Percentiles rank a stretch among this genome's conserved stretches.
These are phyloP conservation scores for Hypoxylon sp. DNA, from an alignment of 2,329 filamentous ascomycete genomes.

Conservation along the genomic window DNA sequence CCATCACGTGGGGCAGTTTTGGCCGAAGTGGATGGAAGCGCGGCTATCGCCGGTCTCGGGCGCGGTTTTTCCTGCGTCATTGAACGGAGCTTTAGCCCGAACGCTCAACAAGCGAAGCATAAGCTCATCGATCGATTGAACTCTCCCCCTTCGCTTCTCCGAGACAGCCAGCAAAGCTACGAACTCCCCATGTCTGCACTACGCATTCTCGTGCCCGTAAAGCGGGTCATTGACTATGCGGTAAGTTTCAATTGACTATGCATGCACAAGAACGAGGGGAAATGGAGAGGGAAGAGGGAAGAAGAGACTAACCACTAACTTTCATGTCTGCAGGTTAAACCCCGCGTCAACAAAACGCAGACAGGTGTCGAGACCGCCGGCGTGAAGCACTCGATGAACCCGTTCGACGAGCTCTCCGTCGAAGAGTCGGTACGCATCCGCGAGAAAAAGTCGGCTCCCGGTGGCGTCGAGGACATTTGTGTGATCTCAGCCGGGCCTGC, in stretches of 20 bases:
- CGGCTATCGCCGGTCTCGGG: slow-evolving; percentile 54
- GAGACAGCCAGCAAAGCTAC: slow-evolving; percentile 25
- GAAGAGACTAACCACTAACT: slow-evolving; percentile 10
- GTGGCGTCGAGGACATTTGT: slow-evolving; percentile 90
- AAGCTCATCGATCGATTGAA: slow-evolving; percentile 16
- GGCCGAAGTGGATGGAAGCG: slow-evolving; percentile 40
- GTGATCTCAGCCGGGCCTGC: slow-evolving; percentile 89
- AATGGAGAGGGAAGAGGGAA: not conserved
- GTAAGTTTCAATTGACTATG: slow-evolving; percentile 63
- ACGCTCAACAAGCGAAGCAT: slow-evolving; percentile 18
- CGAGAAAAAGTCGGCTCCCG: slow-evolving; percentile 81
- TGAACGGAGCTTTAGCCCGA: slow-evolving; percentile 33
- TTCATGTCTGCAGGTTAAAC: slow-evolving; percentile 69
- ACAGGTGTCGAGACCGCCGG: slow-evolving; percentile 92
- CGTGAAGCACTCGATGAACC: slow-evolving; percentile 99
- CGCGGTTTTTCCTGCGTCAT: slow-evolving; percentile 53
- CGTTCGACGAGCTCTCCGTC: slow-evolving; percentile 97
- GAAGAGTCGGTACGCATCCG: slow-evolving; percentile 96
- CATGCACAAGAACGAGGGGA: too few relatives aligned
- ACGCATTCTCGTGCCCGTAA: slow-evolving; percentile 84
- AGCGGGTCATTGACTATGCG: slow-evolving; percentile 90
- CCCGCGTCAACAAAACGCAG: slow-evolving; percentile 77
- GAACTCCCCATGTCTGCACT: slow-evolving; percentile 69
- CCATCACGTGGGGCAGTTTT: slow-evolving; percentile 43
- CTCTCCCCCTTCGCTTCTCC: slow-evolving; percentile 21